Evolutionary conservation across 345 rosid species (phyloP), one percentile per base, ranked within the genome.

Genomic region (Aquilaria yunnanensis): DNA sequence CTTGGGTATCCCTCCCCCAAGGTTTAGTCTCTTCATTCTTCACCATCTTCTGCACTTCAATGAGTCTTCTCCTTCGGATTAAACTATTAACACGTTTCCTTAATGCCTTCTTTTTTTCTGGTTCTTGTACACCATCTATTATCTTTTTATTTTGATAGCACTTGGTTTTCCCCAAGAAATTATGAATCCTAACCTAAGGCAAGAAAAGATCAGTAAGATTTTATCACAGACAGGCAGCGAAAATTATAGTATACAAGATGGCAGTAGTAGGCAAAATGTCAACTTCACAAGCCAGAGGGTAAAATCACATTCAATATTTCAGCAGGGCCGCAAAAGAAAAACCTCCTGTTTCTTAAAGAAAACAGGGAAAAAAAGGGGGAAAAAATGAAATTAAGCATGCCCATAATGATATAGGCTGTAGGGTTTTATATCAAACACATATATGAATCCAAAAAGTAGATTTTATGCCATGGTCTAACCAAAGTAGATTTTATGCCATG

Each of bases 1-100:
- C 97, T 71, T 87, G 97, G 62, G 79, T 78, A 71, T 77, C 96
- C 67, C 94, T 77, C 64, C 86, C 85, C 98, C 98, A 93, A 60
- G 92, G 92, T 83, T 83, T 75, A 54, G 47, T 55, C 64, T 85
- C 92, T 66, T 86, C 94, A 70, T 51, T 67, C 74, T 72, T 89
- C 69, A 88, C 87, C 61, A 93, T 78, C 73, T 84, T 90, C 32
- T 79, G 72, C 63, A 81, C 96, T 75, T 93, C 85, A 10, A 69
- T 34, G 57, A 84, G 80, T 74, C 79, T 79, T 67, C 84, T 90
- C 81, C 81, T 83, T 67, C 66, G 83, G 51, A 93, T 86, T 77
- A 93, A 82, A 75, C 77, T 71, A 72, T 84, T 88, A 45, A 93
- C 84, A 61, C 85, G 90, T 73, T 79, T 86, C 78, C 87, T 84